These are phyloP conservation scores for Pleurotus ostreatus DNA, from an alignment of 768 basidiomycete species.

Conservation along the genomic window DNA sequence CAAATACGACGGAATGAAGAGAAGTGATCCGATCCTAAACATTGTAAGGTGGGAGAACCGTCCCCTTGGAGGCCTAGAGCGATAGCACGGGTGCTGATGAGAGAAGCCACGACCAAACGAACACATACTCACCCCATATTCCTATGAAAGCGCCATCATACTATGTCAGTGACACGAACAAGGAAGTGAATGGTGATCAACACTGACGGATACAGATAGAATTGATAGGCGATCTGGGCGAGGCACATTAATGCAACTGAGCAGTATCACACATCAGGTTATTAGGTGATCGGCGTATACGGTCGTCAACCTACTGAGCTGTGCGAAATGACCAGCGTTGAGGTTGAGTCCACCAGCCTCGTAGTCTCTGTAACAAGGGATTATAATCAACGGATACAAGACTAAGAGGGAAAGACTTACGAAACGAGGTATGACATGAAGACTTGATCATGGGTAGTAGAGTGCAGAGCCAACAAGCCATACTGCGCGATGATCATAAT, in stretches of 20 bases:
- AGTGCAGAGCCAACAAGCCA: slow-evolving; percentile 83
- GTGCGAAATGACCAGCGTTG: slow-evolving; percentile 88
- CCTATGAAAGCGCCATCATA: slow-evolving; percentile 25
- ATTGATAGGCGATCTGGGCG: slow-evolving; percentile 91
- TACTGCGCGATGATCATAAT: slow-evolving; percentile 87
- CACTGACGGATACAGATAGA: slow-evolving; percentile 86
- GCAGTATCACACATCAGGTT: slow-evolving; percentile 10
- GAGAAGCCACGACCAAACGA: background rate
- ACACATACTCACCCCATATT: slow-evolving; percentile 54
- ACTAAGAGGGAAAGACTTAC: slow-evolving; percentile 38
- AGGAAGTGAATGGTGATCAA: background rate
- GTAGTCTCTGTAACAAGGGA: slow-evolving; percentile 54
- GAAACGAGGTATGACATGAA: slow-evolving; percentile 90
- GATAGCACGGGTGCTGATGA: too few relatives aligned
- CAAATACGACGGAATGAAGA: slow-evolving; percentile 90
- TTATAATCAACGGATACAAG: background rate
- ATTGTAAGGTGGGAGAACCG: slow-evolving; percentile 83
- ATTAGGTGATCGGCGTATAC: background rate
- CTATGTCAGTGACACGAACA: background rate
- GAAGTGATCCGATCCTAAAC: slow-evolving; percentile 82
- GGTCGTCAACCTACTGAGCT: slow-evolving; percentile 62
- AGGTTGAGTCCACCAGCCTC: slow-evolving; percentile 86
- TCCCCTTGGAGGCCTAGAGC: slow-evolving; percentile 69
- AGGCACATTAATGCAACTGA: slow-evolving; percentile 91
- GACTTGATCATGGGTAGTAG: slow-evolving; percentile 86